These are phyloP conservation scores for Lentinula aciculospora DNA, from an alignment of 768 basidiomycete genomes.

Conservation along the genomic window DNA sequence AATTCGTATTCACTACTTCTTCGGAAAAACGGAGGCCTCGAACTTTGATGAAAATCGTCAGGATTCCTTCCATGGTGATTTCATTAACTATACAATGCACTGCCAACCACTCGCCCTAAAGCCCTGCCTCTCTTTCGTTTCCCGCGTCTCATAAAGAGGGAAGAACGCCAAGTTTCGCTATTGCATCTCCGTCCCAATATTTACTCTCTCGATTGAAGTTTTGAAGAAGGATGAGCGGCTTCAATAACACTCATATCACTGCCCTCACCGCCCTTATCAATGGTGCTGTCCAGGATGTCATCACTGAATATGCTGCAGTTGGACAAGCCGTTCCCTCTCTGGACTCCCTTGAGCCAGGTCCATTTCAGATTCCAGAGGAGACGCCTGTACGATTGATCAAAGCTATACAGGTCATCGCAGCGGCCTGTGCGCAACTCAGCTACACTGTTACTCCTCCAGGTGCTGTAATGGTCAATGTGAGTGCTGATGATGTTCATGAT, in stretches of 20 bases:
- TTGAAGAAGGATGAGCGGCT: background rate
- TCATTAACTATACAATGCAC: no score
- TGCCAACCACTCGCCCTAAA: no score
- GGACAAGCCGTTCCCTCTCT: constrained; percentile 25
- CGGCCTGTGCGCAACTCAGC: constrained; percentile 28
- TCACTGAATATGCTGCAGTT: constrained; percentile 22
- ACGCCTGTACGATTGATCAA: constrained; percentile 18
- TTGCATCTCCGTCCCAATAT: background rate
- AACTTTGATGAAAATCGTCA: no score
- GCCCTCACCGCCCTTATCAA: constrained; percentile 24
- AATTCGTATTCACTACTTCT: no score
- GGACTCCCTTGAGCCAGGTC: constrained; percentile 25
- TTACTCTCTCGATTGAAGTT: background rate
- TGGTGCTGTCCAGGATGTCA: constrained; percentile 23
- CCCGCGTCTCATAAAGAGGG: background rate
- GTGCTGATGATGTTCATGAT: constrained; percentile 6
- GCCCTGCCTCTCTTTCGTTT: no score
- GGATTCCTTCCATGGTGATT: no score
- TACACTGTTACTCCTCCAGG: constrained; percentile 23
- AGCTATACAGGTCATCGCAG: constrained; percentile 26
- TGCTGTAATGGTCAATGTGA: constrained; percentile 24
- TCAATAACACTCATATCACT: constrained; percentile 13
- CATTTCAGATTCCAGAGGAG: constrained; percentile 24
- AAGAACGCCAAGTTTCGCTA: background rate
- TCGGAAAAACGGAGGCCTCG: no score